Evolutionary conservation across 495 filamentous ascomycete genomes (phyloP).

Genomic region (Hypoxylon cercidicola): DNA sequence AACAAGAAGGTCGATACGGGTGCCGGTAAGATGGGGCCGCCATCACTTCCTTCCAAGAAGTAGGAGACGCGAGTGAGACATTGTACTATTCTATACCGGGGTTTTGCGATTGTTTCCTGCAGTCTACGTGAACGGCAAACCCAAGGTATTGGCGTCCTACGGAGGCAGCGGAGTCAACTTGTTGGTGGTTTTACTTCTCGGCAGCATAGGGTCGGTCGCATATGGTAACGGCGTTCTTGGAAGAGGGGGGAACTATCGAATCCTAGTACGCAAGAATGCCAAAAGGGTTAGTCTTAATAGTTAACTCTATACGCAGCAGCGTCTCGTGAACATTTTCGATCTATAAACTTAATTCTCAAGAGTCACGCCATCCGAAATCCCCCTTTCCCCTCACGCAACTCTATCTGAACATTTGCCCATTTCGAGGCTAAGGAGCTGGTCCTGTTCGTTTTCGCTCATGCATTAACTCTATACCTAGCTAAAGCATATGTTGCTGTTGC

Average conservation of each 20-base stretch:
- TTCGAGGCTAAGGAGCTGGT: neutral
- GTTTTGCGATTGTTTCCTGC: constrained; percentile 4
- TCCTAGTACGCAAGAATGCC: constrained; percentile 11
- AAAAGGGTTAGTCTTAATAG: constrained; percentile 25
- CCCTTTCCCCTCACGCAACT: constrained; percentile 3
- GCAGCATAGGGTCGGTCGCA: constrained; percentile 37
- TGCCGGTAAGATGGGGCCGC: constrained; percentile 57
- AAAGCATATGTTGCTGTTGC: constrained; percentile 1
- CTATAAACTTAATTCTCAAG: constrained; percentile 19
- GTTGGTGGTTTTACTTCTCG: constrained; percentile 13
- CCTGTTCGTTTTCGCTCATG: neutral
- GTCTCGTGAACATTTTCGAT: constrained; percentile 4
- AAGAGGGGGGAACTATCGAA: constrained; percentile 15
- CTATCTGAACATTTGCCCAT: constrained; percentile 1
- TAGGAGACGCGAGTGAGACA: constrained; percentile 11
- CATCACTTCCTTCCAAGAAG: constrained; percentile 44
- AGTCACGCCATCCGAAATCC: constrained; percentile 28
- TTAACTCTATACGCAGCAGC: constrained; percentile 18
- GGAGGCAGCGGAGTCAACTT: constrained; percentile 22
- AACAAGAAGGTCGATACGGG: constrained; percentile 68
- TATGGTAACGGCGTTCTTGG: constrained; percentile 37
- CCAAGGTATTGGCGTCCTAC: constrained; percentile 25
- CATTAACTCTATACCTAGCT: constrained; percentile 16
- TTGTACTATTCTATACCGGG: neutral
- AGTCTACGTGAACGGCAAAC: constrained; percentile 10